These are phyloP conservation scores for Kodamaea nitidulidarum DNA, from an alignment of 805 yeast genomes.

Conservation along the genomic window DNA sequence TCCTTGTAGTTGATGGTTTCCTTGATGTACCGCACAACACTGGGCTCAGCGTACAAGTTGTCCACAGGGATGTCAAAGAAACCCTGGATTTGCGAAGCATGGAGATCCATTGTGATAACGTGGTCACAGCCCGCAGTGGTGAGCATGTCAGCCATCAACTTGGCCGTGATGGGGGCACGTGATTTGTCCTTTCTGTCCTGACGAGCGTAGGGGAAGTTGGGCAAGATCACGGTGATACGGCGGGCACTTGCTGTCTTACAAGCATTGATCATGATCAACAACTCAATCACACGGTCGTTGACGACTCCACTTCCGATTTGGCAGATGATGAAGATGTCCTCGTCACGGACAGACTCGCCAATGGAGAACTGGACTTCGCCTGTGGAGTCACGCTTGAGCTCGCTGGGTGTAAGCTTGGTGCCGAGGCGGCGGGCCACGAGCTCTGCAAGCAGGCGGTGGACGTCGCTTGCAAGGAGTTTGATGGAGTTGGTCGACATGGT, in stretches of 20 bases:
- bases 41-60: conserved; percentile 92
- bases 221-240: conserved; percentile 76
- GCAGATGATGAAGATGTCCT: conserved; percentile 73
- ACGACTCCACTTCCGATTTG: conserved; percentile 78
- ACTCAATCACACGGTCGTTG: conserved; percentile 70
- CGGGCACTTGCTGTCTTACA: conserved; percentile 81
- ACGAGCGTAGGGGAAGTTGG: conserved; percentile 84
- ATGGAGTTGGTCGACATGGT: conserved; percentile 74
- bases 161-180: conserved; percentile 83
- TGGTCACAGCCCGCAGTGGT: conserved; percentile 85
- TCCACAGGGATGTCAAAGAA: conserved; percentile 94
- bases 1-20: conserved; percentile 55
- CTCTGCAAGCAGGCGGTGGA: conserved; percentile 65
- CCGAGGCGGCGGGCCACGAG: conserved; percentile 64
- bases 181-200: conserved; percentile 84
- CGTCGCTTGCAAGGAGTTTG: conserved; percentile 63
- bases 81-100: conserved; percentile 97
- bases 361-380: conserved; percentile 74
- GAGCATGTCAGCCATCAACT: conserved; percentile 76
- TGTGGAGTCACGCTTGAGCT: conserved; percentile 61
- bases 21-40: conserved; percentile 75
- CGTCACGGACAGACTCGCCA: conserved; percentile 81
- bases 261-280: conserved; percentile 75
- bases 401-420: conserved; percentile 55
- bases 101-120: conserved; percentile 94